Percentiles rank a stretch among this genome's conserved stretches.
phyloP scores from a whole-genome alignment of 164 flowering plant species.

The Berberis vulgaris region DNA sequence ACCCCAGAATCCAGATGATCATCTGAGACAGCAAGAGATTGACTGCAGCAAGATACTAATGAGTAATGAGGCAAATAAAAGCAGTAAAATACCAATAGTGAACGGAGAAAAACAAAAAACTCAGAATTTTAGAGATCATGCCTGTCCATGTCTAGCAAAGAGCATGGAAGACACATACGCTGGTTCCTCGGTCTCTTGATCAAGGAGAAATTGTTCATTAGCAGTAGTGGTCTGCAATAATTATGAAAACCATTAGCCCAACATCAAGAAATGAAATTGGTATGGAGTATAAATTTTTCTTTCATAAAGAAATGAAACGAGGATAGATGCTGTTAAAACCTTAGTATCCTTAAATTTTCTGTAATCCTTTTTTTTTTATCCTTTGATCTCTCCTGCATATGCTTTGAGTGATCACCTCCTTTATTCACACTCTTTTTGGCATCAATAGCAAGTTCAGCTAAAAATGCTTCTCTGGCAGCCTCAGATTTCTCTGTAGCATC shows the following conservation, averaged over 20 bases:
- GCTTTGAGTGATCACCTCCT: constrained; percentile 48
- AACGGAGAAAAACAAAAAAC: background rate
- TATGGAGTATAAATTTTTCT: background rate
- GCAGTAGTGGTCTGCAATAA: constrained; percentile 40
- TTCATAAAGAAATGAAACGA: constrained; percentile 7
- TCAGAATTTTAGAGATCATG: background rate
- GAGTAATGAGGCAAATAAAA: too few species aligned
- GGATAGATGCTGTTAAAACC: constrained; percentile 30
- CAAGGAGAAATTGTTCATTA: constrained; percentile 27
- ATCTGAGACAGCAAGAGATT: constrained; percentile 24
- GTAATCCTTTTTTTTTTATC: constrained; percentile 77
- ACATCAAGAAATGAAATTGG: constrained; percentile 4
- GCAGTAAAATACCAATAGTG: too few species aligned
- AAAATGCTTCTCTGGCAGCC: constrained; percentile 93
- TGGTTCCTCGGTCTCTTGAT: constrained; percentile 32
- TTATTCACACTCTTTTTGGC: constrained; percentile 43
- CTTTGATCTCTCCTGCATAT: constrained; percentile 56
- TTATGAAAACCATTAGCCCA: constrained; percentile 11
- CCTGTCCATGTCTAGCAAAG: background rate
- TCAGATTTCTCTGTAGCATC: constrained; percentile 95
- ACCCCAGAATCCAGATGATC: constrained; percentile 34
- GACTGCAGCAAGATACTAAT: constrained; percentile 33
- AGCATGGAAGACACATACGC: constrained; percentile 29
- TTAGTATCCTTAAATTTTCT: constrained; percentile 64
- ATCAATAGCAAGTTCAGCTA: constrained; percentile 93